Conservation (phyloP, 306 rosid genomes). For the Macrotyloma uniflorum region DNA sequence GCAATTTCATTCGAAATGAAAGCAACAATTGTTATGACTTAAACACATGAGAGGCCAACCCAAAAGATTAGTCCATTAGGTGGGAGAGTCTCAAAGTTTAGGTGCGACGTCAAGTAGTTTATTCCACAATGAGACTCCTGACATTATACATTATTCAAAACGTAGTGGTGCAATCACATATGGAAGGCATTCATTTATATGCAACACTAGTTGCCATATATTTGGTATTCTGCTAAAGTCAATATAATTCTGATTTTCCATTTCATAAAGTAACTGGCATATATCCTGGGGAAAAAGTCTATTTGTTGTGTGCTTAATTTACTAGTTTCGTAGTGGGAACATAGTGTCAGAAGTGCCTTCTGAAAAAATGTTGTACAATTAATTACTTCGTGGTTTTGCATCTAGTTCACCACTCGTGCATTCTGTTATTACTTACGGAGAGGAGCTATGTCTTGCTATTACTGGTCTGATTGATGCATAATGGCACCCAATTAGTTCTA, state of each 20-base stretch:
- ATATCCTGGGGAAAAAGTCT: not conserved
- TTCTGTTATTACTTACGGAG: not conserved
- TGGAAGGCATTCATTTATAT: not conserved
- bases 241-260: not conserved
- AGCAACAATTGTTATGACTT: too few relatives aligned
- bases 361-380: not conserved
- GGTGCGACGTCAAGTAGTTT: too few relatives aligned
- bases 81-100: too few relatives aligned
- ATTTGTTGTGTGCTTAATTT: not conserved
- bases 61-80: too few relatives aligned
- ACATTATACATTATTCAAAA: not conserved
- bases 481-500: not conserved
- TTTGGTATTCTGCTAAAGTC: not conserved
- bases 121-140: too few relatives aligned
- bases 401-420: not conserved
- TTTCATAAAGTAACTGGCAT: not conserved
- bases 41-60: too few relatives aligned
- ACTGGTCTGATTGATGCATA: not conserved
- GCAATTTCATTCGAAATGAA: too few relatives aligned
- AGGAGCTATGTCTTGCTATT: not conserved
- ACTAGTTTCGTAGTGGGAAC: conserved; percentile 4
- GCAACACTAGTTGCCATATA: not conserved
- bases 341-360: conserved; percentile 12
- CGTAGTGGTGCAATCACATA: not conserved
- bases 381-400: conserved; percentile 1